These are phyloP conservation scores for Alternaria arborescens DNA, from an alignment of 2,329 filamentous ascomycete species.

Conservation along the genomic window DNA sequence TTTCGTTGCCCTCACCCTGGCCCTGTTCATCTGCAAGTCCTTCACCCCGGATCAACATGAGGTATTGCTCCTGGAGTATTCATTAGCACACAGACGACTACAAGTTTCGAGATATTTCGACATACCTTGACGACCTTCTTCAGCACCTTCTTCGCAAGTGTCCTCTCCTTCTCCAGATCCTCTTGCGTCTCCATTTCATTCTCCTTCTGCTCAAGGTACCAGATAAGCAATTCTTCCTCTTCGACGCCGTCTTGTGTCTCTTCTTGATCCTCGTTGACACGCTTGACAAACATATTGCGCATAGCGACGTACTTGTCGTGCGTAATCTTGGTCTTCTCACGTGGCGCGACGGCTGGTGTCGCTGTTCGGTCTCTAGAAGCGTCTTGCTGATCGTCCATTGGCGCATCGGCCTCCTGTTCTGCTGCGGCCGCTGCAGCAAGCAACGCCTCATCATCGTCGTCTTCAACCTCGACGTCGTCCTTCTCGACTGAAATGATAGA, in stretches of 20 bases:
- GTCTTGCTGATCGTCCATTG: conserved; percentile 46
- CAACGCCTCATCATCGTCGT: conserved; percentile 72
- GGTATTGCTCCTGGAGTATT: conserved; percentile 62
- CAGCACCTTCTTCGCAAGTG: conserved; percentile 81
- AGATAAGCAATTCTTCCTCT: conserved; percentile 80
- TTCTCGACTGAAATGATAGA: conserved; percentile 98
- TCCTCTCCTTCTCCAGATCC: conserved; percentile 78
- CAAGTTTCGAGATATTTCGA: conserved; percentile 5
- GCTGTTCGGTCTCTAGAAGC: conserved; percentile 46
- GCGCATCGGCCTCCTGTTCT: conserved; percentile 53
- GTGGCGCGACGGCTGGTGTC: conserved; percentile 49
- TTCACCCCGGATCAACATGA: conserved; percentile 75
- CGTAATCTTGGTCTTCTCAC: conserved; percentile 84
- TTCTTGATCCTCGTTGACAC: conserved; percentile 83
- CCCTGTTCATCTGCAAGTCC: conserved; percentile 83
- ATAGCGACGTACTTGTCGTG: conserved; percentile 95
- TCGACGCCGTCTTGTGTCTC: conserved; percentile 82
- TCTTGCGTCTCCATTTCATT: conserved; percentile 81
- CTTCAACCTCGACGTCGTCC: conserved; percentile 94
- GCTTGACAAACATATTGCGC: conserved; percentile 82
- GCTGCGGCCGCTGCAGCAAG: conserved; percentile 61
- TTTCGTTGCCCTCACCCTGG: conserved; percentile 57
- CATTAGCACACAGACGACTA: conserved; percentile 26
- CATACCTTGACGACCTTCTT: conserved; percentile 95
- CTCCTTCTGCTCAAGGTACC: conserved; percentile 94